Percentiles rank a stretch among this genome's conserved stretches.
Conservation (phyloP, 2,329 filamentous ascomycete species). For the Botryotinia narcissicola region DNA sequence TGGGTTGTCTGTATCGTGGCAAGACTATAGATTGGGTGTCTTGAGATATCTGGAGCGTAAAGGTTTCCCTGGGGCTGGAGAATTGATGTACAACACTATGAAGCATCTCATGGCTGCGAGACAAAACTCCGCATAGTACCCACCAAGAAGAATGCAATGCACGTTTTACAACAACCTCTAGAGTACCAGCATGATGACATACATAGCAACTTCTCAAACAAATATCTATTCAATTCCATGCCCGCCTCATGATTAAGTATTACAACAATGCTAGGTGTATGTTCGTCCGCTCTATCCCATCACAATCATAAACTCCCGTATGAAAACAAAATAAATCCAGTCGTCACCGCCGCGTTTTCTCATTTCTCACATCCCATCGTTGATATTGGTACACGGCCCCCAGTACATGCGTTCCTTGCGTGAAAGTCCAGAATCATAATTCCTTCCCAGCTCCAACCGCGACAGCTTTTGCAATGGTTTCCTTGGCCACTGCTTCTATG, state of each 20-base stretch:
- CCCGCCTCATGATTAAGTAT: slow-evolving; percentile 7
- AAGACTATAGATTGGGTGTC: slow-evolving; percentile 72
- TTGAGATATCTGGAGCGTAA: slow-evolving; percentile 63
- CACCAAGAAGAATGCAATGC: neutral
- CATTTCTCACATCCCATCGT: slow-evolving; percentile 5
- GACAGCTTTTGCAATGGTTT: slow-evolving; percentile 29
- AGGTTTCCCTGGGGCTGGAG: slow-evolving; percentile 63
- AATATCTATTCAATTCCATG: slow-evolving; percentile 1
- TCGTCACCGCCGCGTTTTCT: neutral
- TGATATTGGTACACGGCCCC: slow-evolving; percentile 13
- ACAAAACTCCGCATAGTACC: neutral
- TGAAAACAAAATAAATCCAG: slow-evolving; percentile 3
- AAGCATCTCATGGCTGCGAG: slow-evolving; percentile 59
- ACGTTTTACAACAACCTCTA: neutral
- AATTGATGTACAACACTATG: slow-evolving; percentile 79
- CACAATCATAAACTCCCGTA: slow-evolving; percentile 11
- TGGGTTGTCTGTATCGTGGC: slow-evolving; percentile 66
- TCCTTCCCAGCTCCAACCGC: slow-evolving; percentile 31
- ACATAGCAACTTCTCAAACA: neutral
- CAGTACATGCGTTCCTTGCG: neutral
- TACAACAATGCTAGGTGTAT: slow-evolving; percentile 13
- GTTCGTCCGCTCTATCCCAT: slow-evolving; percentile 7
- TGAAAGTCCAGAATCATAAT: slow-evolving; percentile 24
- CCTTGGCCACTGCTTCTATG: slow-evolving; percentile 30
- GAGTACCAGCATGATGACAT: neutral